Evolutionary conservation across 805 yeast genomes (phyloP).

Genomic region (Candida xiaguanensis): DNA sequence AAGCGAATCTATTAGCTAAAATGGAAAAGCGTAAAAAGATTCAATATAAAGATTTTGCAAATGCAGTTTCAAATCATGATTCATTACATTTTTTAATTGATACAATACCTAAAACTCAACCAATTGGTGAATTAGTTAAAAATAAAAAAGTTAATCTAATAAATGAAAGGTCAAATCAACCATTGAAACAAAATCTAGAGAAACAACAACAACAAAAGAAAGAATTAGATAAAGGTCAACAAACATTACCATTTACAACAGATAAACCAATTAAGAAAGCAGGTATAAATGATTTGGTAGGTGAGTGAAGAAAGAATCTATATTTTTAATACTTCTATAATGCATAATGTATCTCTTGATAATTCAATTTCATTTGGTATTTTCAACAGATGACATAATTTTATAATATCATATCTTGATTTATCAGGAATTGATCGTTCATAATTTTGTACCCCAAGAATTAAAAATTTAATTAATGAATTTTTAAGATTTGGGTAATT

Average conservation of each 20-base stretch:
- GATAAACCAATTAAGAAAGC: conserved; percentile 25
- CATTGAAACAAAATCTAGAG: conserved; percentile 5
- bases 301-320: conserved; percentile 9
- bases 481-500: conserved; percentile 6
- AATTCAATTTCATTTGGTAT: conserved; percentile 16
- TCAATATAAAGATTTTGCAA: conserved; percentile 66
- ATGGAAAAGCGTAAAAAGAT: conserved; percentile 65
- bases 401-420: conserved; percentile 31
- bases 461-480: conserved; percentile 22
- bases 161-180: conserved; percentile 8
- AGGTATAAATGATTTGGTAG: conserved; percentile 30
- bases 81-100: conserved; percentile 61
- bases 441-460: conserved; percentile 34
- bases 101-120: conserved; percentile 61
- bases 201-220: conserved; percentile 6
- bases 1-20: conserved; percentile 63
- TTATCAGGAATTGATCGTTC: conserved; percentile 40
- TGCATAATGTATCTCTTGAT: conserved; percentile 23
- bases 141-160: conserved; percentile 32
- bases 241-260: conserved; percentile 21
- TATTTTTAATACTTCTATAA: conserved; percentile 25
- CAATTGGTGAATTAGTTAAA: conserved; percentile 46
- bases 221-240: conserved; percentile 39
- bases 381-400: conserved; percentile 27
- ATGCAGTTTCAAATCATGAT: conserved; percentile 57